Base-by-base conservation (phyloP, 192 early-diverging fungal genomes). In the Backusella circina region DNA sequence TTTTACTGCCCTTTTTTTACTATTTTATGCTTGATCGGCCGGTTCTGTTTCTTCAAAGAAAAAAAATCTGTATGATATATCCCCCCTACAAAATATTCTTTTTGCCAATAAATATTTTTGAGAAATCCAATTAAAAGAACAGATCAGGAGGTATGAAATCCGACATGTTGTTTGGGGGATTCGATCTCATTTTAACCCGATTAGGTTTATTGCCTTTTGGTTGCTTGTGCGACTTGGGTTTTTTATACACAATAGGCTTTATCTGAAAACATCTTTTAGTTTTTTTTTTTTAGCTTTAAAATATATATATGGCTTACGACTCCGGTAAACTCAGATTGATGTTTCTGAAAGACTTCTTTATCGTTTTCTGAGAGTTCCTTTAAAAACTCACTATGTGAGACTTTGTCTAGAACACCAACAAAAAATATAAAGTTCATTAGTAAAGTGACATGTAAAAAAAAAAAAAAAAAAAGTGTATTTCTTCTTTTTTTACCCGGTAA, bases 401-500 rank as follows among this genome's bases (percentile, higher is more conserved):
- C 41, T 18, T 77, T 41, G 18, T 81, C 79, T 81, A 38, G 23
- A 54, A 16, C 32, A 50, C 15, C 2, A 2, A 51, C 16, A 36
- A 47, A 47, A 47, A 47, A n/a, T 35, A 35, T 35, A 35, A 3
- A 35, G 5, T 3, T 2, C 5, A 35, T 47, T 47, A n/a, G n/a
- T 47, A 21, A n/a, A n/a, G n/a, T 47, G 44, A 47, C 23, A 21
- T 26, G 3, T 9, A 35, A 26, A 41, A 54, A 71, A 30, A 32
- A 21, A 71, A 33, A 37, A 33, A 15, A 65, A 13, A 70, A 39
- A 39, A 10, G n/a, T n/a, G n/a, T n/a, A n/a, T n/a, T n/a, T n/a
- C n/a, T n/a, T n/a, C n/a, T n/a, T 47, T 2, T 26, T 3, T 36
- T 80, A 80, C 79, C 75, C 70, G 79, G 79, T 30, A 80, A 54